Conservation (phyloP, 345 rosid species). For the Brassica rapa region DNA sequence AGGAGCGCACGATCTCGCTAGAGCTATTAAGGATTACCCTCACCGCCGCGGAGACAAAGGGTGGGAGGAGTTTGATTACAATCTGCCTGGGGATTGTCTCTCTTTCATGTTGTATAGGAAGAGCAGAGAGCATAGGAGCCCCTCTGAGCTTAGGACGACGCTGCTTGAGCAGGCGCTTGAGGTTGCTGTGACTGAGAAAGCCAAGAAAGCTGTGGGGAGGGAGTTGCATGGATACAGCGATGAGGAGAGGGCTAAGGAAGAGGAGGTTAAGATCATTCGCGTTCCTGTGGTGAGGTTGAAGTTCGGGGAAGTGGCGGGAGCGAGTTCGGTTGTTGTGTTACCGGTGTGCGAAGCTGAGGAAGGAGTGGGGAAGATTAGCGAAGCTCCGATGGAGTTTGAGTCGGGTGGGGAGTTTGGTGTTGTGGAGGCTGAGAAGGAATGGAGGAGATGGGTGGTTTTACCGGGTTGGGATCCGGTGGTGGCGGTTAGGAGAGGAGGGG, state of each 20-base stretch:
- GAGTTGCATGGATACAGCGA: slow-evolving; percentile 52
- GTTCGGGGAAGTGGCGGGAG: slow-evolving; percentile 85
- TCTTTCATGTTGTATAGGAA: slow-evolving; percentile 77
- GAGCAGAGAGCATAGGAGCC: slow-evolving; percentile 58
- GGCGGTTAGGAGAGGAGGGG: slow-evolving; percentile 58
- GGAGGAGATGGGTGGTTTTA: slow-evolving; percentile 86
- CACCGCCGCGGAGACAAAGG: slow-evolving; percentile 63
- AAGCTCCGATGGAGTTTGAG: slow-evolving; percentile 65
- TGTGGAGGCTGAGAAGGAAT: slow-evolving; percentile 81
- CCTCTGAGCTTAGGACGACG: slow-evolving; percentile 51
- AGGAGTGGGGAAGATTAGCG: slow-evolving; percentile 50
- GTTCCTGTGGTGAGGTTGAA: slow-evolving; percentile 78
- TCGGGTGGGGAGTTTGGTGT: slow-evolving; percentile 70
- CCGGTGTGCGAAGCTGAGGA: slow-evolving; percentile 72
- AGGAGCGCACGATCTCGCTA: slow-evolving; percentile 74
- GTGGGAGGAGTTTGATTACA: slow-evolving; percentile 62
- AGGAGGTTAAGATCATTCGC: slow-evolving; percentile 35
- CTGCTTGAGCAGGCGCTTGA: slow-evolving; percentile 62
- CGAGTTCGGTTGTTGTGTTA: slow-evolving; percentile 61
- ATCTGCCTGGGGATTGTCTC: slow-evolving; percentile 74
- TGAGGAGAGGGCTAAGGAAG: slow-evolving; percentile 37
- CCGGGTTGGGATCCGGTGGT: slow-evolving; percentile 70
- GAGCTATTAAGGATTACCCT: slow-evolving; percentile 83
- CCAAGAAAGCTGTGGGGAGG: slow-evolving; percentile 44
- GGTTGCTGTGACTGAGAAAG: slow-evolving; percentile 66